phyloP scores from a whole-genome alignment of 2,329 filamentous ascomycete species.

The Colletotrichum liriopes region DNA sequence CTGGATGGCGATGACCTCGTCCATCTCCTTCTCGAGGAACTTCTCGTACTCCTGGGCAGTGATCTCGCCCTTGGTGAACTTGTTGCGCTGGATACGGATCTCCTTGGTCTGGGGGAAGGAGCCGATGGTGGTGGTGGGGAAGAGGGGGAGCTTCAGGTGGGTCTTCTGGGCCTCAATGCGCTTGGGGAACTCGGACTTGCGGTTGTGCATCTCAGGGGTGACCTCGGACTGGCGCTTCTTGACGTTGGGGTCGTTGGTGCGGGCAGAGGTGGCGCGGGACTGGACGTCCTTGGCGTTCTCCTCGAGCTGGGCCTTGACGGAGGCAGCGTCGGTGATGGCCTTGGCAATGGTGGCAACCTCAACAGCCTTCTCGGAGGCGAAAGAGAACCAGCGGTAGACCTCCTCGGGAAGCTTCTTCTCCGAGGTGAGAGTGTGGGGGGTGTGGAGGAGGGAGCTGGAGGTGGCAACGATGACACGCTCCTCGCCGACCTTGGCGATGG shows the following conservation, averaged over 20 bases:
- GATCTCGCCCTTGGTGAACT: slow-evolving; percentile 99
- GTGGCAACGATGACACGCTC: slow-evolving; percentile 97
- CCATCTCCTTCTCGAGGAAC: slow-evolving; percentile 99
- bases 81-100: slow-evolving; percentile 96
- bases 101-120: slow-evolving; percentile 99
- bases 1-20: slow-evolving; percentile 95
- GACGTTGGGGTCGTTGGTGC: slow-evolving; percentile 97
- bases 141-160: slow-evolving; percentile 93
- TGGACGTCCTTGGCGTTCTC: slow-evolving; percentile 96
- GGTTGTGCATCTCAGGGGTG: slow-evolving; percentile 88
- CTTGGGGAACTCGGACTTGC: slow-evolving; percentile 88
- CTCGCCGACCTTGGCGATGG: slow-evolving; percentile 95
- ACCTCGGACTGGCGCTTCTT: slow-evolving; percentile 96
- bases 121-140: slow-evolving; percentile 99
- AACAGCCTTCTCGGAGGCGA: slow-evolving; percentile 92
- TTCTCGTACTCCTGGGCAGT: slow-evolving; percentile 93
- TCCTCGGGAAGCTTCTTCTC: slow-evolving; percentile 96
- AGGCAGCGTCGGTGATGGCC: slow-evolving; percentile 92
- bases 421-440: slow-evolving; percentile 95
- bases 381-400: slow-evolving; percentile 89
- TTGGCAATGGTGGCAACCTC: slow-evolving; percentile 96
- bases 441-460: slow-evolving; percentile 98
- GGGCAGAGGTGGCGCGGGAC: slow-evolving; percentile 90
- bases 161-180: slow-evolving; percentile 92
- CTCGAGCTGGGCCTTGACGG: slow-evolving; percentile 91